Evolutionary conservation across 345 rosid genomes (phyloP), one percentile per base, ranked within the genome.

Genomic region (Dovyalis caffra): DNA sequence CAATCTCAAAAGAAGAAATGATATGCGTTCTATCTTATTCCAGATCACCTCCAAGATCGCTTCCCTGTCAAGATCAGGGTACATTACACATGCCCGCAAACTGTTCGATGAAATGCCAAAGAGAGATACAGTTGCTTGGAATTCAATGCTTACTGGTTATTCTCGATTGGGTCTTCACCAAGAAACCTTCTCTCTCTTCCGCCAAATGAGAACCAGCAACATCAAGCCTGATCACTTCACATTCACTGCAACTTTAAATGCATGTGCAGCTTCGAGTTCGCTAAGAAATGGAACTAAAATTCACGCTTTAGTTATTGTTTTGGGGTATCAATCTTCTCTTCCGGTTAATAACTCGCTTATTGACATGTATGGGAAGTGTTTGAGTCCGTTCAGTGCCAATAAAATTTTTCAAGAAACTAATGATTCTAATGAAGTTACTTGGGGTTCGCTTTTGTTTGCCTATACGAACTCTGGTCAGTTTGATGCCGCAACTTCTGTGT

Each of bases 361-460:
- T 68, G 87, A 93, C 71, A 86, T 90, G 97, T 91, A 88, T 28
- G 98, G 97, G 58, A 93, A 93, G 85, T 93, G 98, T 28, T 73
- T 14, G 71, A 76, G 77, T 40, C 85, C 90, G 25, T 21, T 29
- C 12, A 34, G 85, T 73, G 98, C 97, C 37, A 62, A 64, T 63
- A 80, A 74, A 79, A 90, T 90, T 76, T 93, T 93, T 81, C 51
- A 80, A 71, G 88, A 83, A 49, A 85, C 82, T 90, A 68, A 33
- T 37, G 35, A 45, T 71, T 70, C 73, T 74, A 93, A 93, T 86
- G 93, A 91, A 81, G 90, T 93, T 47, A 81, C 93, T 14, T 89
- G 97, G 97, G 91, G 98, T 70, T 93, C 97, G 12, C 88, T 91
- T 83, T 78, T 91, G 83, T 90, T 83, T 82, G 91, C 94, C 0